Conservation (phyloP, 2,329 filamentous ascomycete species). For the Thielaviopsis euricoi region DNA sequence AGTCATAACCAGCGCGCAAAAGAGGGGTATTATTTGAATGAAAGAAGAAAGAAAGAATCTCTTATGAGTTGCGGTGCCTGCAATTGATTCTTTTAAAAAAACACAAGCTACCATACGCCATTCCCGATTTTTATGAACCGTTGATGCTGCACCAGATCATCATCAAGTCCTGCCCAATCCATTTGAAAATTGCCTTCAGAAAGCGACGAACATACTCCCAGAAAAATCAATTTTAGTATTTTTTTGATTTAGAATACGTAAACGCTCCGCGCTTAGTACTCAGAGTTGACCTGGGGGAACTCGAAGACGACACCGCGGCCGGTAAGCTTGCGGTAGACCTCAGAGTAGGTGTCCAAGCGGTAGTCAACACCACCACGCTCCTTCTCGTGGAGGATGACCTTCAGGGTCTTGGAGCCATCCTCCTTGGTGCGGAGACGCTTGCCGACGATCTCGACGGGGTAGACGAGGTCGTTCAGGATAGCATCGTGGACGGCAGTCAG, state of each 20-base stretch:
- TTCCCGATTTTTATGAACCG: slow-evolving; percentile 3
- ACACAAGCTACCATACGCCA: slow-evolving; percentile 12
- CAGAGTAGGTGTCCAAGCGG: slow-evolving; percentile 97
- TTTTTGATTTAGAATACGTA: slow-evolving; percentile 8
- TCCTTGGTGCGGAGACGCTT: slow-evolving; percentile 98
- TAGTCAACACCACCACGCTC: slow-evolving; percentile 98
- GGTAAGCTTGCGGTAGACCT: slow-evolving; percentile 97
- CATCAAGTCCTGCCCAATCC: slow-evolving; percentile 4
- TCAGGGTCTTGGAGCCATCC: slow-evolving; percentile 95
- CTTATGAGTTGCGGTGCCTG: slow-evolving; percentile 13
- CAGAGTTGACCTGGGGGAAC: slow-evolving; percentile 75
- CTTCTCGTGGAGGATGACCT: slow-evolving; percentile 99
- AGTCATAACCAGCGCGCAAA: not conserved
- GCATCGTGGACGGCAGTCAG: slow-evolving; percentile 98
- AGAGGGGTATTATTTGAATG: slow-evolving; percentile 5
- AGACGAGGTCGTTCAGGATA: slow-evolving; percentile 95
- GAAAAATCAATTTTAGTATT: slow-evolving; percentile 6
- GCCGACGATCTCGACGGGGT: slow-evolving; percentile 98
- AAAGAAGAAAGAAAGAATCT: slow-evolving; percentile 15
- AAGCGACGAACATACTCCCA: slow-evolving; percentile 3
- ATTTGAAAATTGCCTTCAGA: not conserved
- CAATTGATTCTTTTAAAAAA: slow-evolving; percentile 11
- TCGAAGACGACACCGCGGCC: slow-evolving; percentile 95
- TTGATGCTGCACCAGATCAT: slow-evolving; percentile 4
- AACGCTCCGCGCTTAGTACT: slow-evolving; percentile 48